Base-by-base conservation (phyloP, 1,139 yeast species). In the Citeromyces hawaiiensis region DNA sequence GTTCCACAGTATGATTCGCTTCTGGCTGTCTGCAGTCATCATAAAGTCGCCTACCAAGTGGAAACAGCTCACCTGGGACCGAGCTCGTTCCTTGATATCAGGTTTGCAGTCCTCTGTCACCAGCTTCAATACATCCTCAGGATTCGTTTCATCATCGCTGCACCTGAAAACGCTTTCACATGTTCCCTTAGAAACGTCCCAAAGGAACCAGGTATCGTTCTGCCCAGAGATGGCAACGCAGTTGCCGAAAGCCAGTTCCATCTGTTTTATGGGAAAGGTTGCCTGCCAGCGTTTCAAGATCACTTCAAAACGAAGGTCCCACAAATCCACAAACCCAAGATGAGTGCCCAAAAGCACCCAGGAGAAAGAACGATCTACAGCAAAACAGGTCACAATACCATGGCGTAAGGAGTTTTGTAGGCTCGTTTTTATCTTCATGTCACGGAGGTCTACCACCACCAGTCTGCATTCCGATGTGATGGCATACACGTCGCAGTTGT, bases 341-440 rank as follows among this genome's bases (percentile, higher is more conserved):
- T 72, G 63, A 0, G 96, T 83, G 0, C 96, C 96, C 2, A 81
- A 54, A 4, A 86, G 55, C 3, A 83, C 50, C 88, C 96, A 85
- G 6, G 61, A 55, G 36, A 63, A 64, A 16, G 64, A 57, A 4
- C 55, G 46, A 43, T 79, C 83, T n/a, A 81, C 57, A 1, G 73
- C 66, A 48, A 86, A 71, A 17, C 79, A 59, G 0, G 76, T 70
- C 0, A 80, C 70, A 3, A 71, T 56, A 0, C 97, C 98, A 58
- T 76, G 79, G 2, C 68, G 59, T 2, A 72, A 63, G 2, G 83
- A 80, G 47, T 73, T 79, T 36, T 68, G 68, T 34, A 83, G 50
- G 2, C 47, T 55, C 17, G 63, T 63, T 0, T 59, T 55, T 14
- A 53, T 51, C 15, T 61, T 62, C 83, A 83, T 73, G 2, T 69